These are phyloP conservation scores for Suillus sp. DNA, from an alignment of 768 basidiomycete genomes.

Conservation along the genomic window DNA sequence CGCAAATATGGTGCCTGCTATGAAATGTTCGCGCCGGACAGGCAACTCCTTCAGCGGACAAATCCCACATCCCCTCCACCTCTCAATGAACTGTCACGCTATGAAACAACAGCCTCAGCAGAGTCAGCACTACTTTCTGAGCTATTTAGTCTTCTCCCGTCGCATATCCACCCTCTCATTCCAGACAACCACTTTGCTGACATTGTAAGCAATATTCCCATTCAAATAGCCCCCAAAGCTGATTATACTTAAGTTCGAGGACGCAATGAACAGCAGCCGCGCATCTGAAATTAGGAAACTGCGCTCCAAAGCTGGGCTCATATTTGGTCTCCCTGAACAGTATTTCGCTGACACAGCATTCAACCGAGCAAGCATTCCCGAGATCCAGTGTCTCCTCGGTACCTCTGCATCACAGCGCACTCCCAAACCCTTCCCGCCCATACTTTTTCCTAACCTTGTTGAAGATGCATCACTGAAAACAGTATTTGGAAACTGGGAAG, in stretches of 20 bases:
- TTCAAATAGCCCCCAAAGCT: too few relatives aligned
- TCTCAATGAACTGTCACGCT: background rate
- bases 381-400: conserved; percentile 5
- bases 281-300: conserved; percentile 7
- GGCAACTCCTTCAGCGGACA: conserved; percentile 3
- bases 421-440: background rate
- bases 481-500: conserved; percentile 2
- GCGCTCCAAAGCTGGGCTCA: background rate
- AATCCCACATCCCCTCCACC: background rate
- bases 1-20: conserved; percentile 3
- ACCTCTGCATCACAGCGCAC: background rate
- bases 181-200: background rate
- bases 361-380: background rate
- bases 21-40: background rate
- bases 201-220: too few relatives aligned
- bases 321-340: conserved; percentile 7
- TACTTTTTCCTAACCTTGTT: background rate
- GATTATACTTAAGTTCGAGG: conserved; percentile 3
- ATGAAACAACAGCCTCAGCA: background rate
- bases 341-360: conserved; percentile 2
- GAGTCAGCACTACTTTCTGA: background rate
- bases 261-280: background rate
- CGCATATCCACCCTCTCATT: background rate
- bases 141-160: background rate
- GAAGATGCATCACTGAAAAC: background rate